Conservation (phyloP, 768 basidiomycete species). For the Tricholoma sp. region DNA sequence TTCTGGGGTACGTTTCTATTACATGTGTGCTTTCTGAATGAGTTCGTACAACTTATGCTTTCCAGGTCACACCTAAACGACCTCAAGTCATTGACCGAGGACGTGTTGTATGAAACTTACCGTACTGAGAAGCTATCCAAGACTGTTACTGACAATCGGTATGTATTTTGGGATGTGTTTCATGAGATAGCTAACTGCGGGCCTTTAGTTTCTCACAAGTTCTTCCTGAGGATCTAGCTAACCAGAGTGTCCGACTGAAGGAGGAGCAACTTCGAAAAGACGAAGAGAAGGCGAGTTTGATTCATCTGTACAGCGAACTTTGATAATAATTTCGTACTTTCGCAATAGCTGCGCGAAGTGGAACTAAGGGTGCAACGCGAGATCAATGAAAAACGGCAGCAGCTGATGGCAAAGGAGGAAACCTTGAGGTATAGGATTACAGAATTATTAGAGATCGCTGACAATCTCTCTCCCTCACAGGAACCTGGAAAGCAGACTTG, state of each 20-base stretch:
- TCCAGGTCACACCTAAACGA: slow-evolving; percentile 75
- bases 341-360: slow-evolving; percentile 66
- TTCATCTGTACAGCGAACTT: not conserved
- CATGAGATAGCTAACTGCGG: slow-evolving; percentile 3
- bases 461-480: slow-evolving; percentile 21
- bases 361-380: slow-evolving; percentile 85
- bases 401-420: slow-evolving; percentile 83
- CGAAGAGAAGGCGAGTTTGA: slow-evolving; percentile 62
- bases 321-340: slow-evolving; percentile 1
- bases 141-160: slow-evolving; percentile 56
- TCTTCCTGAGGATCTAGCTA: slow-evolving; percentile 81
- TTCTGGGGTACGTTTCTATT: slow-evolving; percentile 45
- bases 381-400: slow-evolving; percentile 82
- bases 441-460: not conserved
- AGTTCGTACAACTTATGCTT: not conserved
- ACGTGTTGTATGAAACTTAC: slow-evolving; percentile 82
- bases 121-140: slow-evolving; percentile 85
- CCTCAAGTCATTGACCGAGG: slow-evolving; percentile 78
- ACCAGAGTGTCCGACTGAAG: slow-evolving; percentile 81
- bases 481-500: slow-evolving; percentile 56
- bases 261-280: slow-evolving; percentile 87
- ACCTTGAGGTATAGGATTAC: slow-evolving; percentile 49
- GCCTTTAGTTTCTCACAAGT: slow-evolving; percentile 56
- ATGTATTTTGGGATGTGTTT: slow-evolving; percentile 5
- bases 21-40: slow-evolving; percentile 12